These are phyloP conservation scores for Ascomycota sp. DNA, from an alignment of 2,329 filamentous ascomycete genomes.

Conservation along the genomic window DNA sequence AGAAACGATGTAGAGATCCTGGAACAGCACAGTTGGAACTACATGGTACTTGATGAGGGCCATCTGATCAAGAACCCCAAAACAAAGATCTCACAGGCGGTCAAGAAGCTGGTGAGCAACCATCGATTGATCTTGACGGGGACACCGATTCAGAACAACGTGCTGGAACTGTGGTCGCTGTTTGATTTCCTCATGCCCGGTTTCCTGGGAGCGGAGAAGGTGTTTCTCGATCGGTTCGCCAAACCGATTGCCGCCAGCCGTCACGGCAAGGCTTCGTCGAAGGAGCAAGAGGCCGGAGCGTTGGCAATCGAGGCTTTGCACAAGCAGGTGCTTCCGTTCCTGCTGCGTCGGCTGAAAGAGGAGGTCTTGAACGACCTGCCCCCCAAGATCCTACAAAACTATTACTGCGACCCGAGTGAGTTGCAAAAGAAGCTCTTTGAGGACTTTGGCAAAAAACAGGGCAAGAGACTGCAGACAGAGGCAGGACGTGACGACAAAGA, in stretches of 20 bases:
- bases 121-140: conserved; percentile 91
- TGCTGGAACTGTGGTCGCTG: conserved; percentile 88
- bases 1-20: conserved; percentile 85
- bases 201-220: conserved; percentile 82
- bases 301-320: conserved; percentile 94
- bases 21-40: conserved; percentile 79
- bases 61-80: conserved; percentile 98
- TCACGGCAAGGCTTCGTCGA: conserved; percentile 91
- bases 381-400: conserved; percentile 97
- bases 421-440: conserved; percentile 90
- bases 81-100: conserved; percentile 83
- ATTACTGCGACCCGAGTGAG: conserved; percentile 95
- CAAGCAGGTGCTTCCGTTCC: conserved; percentile 92
- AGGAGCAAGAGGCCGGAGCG: conserved; percentile 92
- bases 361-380: conserved; percentile 91
- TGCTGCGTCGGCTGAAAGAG: conserved; percentile 88
- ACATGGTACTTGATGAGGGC: conserved; percentile 89
- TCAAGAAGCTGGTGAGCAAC: conserved; percentile 77
- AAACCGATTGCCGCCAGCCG: conserved; percentile 90
- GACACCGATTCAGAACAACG: conserved; percentile 95
- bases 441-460: conserved; percentile 85
- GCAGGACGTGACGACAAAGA: conserved; percentile 75
- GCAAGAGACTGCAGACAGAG: conserved; percentile 68
- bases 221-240: conserved; percentile 88
- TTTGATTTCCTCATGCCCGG: conserved; percentile 99